phyloP scores from a whole-genome alignment of 2,329 filamentous ascomycete genomes.

The Paecilomyces formosus region DNA sequence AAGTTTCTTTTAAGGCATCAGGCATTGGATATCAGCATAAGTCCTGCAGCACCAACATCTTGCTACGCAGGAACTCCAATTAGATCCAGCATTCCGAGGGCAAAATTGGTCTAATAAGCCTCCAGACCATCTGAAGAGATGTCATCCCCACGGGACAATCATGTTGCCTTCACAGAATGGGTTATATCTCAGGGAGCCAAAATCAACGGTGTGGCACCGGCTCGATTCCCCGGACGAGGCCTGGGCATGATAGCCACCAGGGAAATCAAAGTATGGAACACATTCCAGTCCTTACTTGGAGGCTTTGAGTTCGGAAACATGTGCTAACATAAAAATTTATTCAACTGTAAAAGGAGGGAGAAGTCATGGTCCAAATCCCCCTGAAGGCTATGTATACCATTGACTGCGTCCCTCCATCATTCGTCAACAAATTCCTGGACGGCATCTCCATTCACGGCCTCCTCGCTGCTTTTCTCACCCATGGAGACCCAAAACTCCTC shows the following conservation, averaged over 20 bases:
- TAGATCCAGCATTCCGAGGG: neutral
- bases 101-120: neutral
- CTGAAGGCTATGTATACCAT: constrained; percentile 56
- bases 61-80: neutral
- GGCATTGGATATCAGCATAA: neutral
- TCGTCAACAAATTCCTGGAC: constrained; percentile 46
- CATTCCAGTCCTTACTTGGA: neutral
- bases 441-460: constrained; percentile 61
- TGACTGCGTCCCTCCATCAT: constrained; percentile 49
- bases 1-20: neutral
- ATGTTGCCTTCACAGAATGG: constrained; percentile 59
- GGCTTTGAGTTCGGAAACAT: neutral
- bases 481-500: constrained; percentile 39
- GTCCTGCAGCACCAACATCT: neutral
- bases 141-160: constrained; percentile 22
- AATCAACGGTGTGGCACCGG: constrained; percentile 60
- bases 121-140: neutral
- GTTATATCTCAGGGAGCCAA: constrained; percentile 56
- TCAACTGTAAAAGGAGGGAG: constrained; percentile 41
- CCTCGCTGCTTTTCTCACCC: constrained; percentile 60
- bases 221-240: constrained; percentile 62
- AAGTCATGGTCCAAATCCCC: constrained; percentile 60
- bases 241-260: constrained; percentile 69
- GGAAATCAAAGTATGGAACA: constrained; percentile 51
- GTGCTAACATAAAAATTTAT: constrained; percentile 1